A percentile compares a stretch with the other conserved stretches of the same genome.
Evolutionary conservation across 129 eudicot genomes (phyloP).

Genomic region (Saposhnikovia divaricata): DNA sequence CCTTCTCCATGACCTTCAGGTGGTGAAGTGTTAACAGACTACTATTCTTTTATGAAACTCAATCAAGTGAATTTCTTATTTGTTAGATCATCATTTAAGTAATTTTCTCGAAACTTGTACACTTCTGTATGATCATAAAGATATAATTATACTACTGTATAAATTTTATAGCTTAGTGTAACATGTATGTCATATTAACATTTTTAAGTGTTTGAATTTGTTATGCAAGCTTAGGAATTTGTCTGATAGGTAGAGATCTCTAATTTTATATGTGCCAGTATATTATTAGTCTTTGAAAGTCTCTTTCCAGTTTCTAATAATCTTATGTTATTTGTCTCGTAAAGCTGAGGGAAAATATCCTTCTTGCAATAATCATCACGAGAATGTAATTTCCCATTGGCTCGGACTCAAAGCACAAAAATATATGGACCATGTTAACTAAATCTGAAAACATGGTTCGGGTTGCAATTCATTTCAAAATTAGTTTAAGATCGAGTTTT

Average conservation of each 20-base stretch:
- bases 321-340: background rate
- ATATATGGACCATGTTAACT: too few species aligned
- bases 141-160: conserved; percentile 7
- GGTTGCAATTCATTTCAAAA: too few species aligned
- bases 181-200: background rate
- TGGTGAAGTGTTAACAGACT: background rate
- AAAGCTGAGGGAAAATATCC: background rate
- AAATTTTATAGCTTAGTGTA: background rate
- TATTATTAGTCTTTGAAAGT: too few species aligned
- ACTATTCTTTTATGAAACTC: conserved; percentile 1
- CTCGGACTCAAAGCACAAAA: background rate
- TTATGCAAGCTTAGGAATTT: background rate
- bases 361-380: background rate
- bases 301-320: too few species aligned
- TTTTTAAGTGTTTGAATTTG: background rate
- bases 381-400: background rate
- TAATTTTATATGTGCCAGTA: background rate
- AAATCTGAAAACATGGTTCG: too few species aligned
- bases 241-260: background rate
- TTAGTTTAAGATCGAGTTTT: too few species aligned
- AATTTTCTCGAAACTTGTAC: background rate
- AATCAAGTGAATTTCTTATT: background rate
- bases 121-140: background rate
- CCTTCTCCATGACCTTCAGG: background rate
- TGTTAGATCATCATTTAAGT: background rate